These are phyloP conservation scores for Picochlorum sp. DNA, from an alignment of 139 green algal genomes.

Conservation along the genomic window DNA sequence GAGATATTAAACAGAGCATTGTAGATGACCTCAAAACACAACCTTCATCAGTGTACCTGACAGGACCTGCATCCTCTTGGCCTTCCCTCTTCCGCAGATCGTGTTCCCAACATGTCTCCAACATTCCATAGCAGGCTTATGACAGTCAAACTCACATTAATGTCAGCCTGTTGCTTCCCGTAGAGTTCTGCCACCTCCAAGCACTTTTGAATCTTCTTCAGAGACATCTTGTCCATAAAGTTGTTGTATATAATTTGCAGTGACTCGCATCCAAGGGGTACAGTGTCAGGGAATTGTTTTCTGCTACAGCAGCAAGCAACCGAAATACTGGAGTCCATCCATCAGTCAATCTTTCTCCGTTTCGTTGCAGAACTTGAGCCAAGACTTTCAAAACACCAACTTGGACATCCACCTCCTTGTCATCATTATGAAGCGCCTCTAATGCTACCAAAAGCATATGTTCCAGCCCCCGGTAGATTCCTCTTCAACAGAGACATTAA, in stretches of 20 bases:
- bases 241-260: constrained; percentile 60
- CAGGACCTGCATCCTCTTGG: constrained; percentile 1
- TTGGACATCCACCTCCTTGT: constrained; percentile 53
- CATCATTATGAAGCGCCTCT: constrained; percentile 53
- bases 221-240: constrained; percentile 53
- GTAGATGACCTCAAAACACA: constrained; percentile 39
- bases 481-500: constrained; percentile 9
- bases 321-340: constrained; percentile 72
- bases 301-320: constrained; percentile 61
- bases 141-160: constrained; percentile 86
- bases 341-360: constrained; percentile 59
- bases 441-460: constrained; percentile 73
- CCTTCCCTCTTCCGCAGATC: not conserved
- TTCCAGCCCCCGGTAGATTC: constrained; percentile 43
- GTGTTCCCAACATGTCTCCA: constrained; percentile 58
- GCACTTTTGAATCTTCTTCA: constrained; percentile 28
- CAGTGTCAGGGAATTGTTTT: constrained; percentile 33
- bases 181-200: constrained; percentile 62
- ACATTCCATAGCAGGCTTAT: constrained; percentile 85
- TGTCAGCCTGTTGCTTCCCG: constrained; percentile 43
- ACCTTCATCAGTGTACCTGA: constrained; percentile 11
- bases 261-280: constrained; percentile 61
- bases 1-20: constrained; percentile 34
- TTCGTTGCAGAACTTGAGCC: constrained; percentile 58
- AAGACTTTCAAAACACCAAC: constrained; percentile 58